Evolutionary conservation across 2,329 filamentous ascomycete genomes (phyloP), one percentile per base, ranked within the genome.

Genomic region (Claviceps quebecensis): DNA sequence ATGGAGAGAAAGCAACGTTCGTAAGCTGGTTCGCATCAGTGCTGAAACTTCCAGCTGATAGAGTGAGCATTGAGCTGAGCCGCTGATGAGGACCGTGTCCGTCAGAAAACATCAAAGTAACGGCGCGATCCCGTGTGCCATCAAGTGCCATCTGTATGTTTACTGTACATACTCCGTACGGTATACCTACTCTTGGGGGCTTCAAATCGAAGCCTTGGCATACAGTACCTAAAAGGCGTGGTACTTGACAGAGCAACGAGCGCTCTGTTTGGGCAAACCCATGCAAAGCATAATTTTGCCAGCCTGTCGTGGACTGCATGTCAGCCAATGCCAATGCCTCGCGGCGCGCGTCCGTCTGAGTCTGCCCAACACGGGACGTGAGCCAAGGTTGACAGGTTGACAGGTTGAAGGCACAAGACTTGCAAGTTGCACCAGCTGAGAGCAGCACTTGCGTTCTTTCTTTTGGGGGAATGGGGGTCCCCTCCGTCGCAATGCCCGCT

Each of bases 241-340:
- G 45, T 36, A 23, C 45, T 37, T 19, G 9, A 17, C 29, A 37
- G 29, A 19, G 37, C 45, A 47, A 38, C 45, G 23, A 47, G 45
- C 34, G 45, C 34, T 47, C 6, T 41, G 22, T 40, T 41, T 48
- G 47, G 47, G n/a, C 36, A n/a, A 17, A 22, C 22, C n/a, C 47
- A 40, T 48, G 47, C 47, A 48, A 48, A 41, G 37, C 47, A 48
- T 48, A 48, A 48, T 34, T 48, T 41, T 17, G 47, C 47, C 36
- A 48, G 22, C 47, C 23, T 48, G 47, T 48, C 37, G 37, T 41
- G 19, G 23, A 43, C 19, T 43, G 22, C 2, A 19, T 41, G 45
- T 16, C 45, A 16, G 45, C 17, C 45, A 23, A 47, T 39, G 45
- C 17, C 45, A n/a, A 47, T 39, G 45, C 34, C 45, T 19, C 37